Conservation (phyloP, 169 alveolate genomes). For the Cryptosporidium xiaoi region DNA sequence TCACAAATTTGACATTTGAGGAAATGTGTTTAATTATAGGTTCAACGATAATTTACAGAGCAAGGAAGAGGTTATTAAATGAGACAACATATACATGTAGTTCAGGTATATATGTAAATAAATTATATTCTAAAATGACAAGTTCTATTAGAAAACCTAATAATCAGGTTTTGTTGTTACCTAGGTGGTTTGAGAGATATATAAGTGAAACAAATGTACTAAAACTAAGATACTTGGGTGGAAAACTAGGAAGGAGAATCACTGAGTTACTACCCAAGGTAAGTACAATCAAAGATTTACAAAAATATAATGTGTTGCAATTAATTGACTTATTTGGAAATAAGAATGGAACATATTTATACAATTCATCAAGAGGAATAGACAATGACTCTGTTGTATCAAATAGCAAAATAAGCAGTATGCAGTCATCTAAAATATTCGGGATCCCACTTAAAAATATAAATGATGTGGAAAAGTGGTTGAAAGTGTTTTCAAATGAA, state of each 20-base stretch:
- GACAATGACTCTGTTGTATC: conserved; percentile 44
- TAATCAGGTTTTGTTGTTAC: conserved; percentile 30
- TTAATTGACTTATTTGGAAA: conserved; percentile 34
- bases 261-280: conserved; percentile 31
- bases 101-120: conserved; percentile 41
- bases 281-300: conserved; percentile 20
- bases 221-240: conserved; percentile 68
- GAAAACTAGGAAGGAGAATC: conserved; percentile 37
- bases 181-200: conserved; percentile 38
- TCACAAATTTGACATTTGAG: conserved; percentile 14
- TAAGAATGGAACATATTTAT: conserved; percentile 51
- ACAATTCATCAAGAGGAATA: conserved; percentile 52
- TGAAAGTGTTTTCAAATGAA: conserved; percentile 47
- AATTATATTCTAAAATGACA: conserved; percentile 44
- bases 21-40: conserved; percentile 50
- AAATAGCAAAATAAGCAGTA: neutral
- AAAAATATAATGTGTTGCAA: neutral
- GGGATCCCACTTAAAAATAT: neutral
- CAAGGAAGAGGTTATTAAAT: conserved; percentile 12
- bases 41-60: conserved; percentile 38
- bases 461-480: conserved; percentile 35
- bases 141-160: conserved; percentile 42
- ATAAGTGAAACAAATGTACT: conserved; percentile 8
- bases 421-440: conserved; percentile 54
- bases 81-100: conserved; percentile 65